Conservation (phyloP, 192 early-diverging fungal genomes). For the Podila minutissima region DNA sequence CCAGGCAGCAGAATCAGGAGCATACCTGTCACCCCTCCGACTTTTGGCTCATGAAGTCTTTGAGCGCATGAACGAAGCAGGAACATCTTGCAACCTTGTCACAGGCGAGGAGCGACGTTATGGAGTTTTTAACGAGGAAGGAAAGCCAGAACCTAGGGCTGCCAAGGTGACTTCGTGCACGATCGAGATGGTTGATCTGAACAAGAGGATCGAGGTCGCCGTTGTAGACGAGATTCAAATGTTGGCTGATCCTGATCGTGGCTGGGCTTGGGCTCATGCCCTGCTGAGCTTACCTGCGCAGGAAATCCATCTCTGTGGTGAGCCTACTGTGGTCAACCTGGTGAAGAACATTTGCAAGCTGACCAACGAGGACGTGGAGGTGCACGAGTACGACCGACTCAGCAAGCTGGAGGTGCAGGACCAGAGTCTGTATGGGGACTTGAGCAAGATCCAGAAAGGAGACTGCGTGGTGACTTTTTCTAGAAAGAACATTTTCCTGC, state of each 20-base stretch:
- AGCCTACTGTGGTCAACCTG: conserved; percentile 84
- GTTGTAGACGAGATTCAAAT: conserved; percentile 99
- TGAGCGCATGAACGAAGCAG: conserved; percentile 80
- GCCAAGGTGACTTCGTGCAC: conserved; percentile 77
- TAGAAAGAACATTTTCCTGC: conserved; percentile 77
- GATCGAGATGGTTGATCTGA: conserved; percentile 87
- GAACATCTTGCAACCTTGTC: conserved; percentile 82
- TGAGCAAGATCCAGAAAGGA: conserved; percentile 72
- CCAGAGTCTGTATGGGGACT: conserved; percentile 63
- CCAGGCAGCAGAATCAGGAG: conserved; percentile 64
- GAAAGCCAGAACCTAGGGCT: conserved; percentile 18
- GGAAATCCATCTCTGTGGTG: conserved; percentile 95
- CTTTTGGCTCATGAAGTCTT: conserved; percentile 94
- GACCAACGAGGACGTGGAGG: conserved; percentile 83
- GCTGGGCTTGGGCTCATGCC: conserved; percentile 97
- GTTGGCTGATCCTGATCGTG: conserved; percentile 84
- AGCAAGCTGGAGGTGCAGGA: conserved; percentile 68
- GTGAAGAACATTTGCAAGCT: conserved; percentile 75
- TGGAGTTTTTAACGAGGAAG: conserved; percentile 52
- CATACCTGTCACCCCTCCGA: conserved; percentile 92
- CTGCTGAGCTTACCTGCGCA: conserved; percentile 61
- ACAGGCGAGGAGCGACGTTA: conserved; percentile 90
- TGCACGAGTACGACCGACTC: conserved; percentile 82
- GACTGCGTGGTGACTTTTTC: conserved; percentile 95
- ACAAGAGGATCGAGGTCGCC: conserved; percentile 74